Base-by-base conservation (phyloP, 2,329 filamentous ascomycete species). In the Ceratocystis lukuohia region DNA sequence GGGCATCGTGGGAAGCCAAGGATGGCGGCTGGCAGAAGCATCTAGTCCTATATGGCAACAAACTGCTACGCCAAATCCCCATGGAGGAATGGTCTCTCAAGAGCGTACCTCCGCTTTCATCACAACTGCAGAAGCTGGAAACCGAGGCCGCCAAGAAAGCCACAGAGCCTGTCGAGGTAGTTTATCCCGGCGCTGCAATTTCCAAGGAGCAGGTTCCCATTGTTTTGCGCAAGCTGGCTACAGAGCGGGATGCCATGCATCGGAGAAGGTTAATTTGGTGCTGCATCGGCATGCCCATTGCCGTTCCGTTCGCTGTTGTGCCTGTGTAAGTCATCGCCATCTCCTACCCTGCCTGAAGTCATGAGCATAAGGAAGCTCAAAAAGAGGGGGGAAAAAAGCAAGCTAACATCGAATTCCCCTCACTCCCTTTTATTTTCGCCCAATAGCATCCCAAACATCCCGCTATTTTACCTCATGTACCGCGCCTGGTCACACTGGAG, bases 71-170 rank as follows among this genome's bases (percentile, higher is more conserved):
- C 71, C 85, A 90, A 69, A 96, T 99, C 72, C 89, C 94, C 2
- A 96, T 89, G 74, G 89, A 97, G 77, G 94, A 99, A 86, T 99
- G 94, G 94, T 91, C 90, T 0, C 81, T 99, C 70, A 97, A 97
- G 78, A 96, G 91, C 45, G 87, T 99, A 64, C 94, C 94, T 57
- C 87, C 92, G 25, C 80, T 96, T 71, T 90, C 86, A 53, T 41
- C 65, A 15, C 64, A 48, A 7, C 61, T 66, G 22, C 65, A 61
- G 41, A 66, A 63, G 10, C 57, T 64, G 12, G 59, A 64, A 20
- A 45, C 64, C 1, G 61, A 53, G 1, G 48, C 56, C 20, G 61
- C 45, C 17, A 66, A 56, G 48, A 78, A 84, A 15, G 45, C 28
- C 25, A 12, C 17, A 41, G 61, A 65, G 22, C 75, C 84, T 64